Evolutionary conservation across 164 flowering plant genomes (phyloP).

Genomic region (Liquidambar formosana): DNA sequence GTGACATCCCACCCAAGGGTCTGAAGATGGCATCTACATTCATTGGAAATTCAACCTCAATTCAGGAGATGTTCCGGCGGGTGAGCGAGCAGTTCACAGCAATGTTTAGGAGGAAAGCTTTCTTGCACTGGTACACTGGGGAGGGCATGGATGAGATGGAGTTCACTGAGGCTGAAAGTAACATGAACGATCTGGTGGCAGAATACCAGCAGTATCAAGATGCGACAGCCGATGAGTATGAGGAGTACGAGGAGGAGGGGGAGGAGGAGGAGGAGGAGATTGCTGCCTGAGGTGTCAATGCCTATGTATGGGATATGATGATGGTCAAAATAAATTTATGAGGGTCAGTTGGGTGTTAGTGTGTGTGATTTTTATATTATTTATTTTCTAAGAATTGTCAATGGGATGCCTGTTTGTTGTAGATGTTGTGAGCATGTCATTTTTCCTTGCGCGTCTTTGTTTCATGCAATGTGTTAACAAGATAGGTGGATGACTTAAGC

Average conservation of each 20-base stretch:
- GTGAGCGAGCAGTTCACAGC: conserved; percentile 10
- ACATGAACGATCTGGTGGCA: conserved; percentile 9
- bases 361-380: not conserved
- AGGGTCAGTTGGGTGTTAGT: not conserved
- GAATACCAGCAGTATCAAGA: too few relatives aligned
- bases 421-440: too few relatives aligned
- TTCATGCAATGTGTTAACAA: not conserved
- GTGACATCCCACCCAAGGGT: conserved; percentile 6
- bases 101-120: too few relatives aligned
- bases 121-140: too few relatives aligned
- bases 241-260: conserved; percentile 6
- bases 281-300: not conserved
- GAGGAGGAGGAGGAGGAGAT: conserved; percentile 5
- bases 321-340: not conserved
- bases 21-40: conserved; percentile 3
- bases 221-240: conserved; percentile 5
- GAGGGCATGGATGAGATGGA: too few relatives aligned
- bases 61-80: conserved; percentile 8
- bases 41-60: conserved; percentile 5
- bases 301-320: not conserved
- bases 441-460: not conserved
- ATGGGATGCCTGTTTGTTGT: not conserved
- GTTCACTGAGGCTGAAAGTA: too few relatives aligned
- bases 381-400: not conserved
- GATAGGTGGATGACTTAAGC: not conserved